Evolutionary conservation across 2,329 filamentous ascomycete species (phyloP).

Genomic region (Penicillium sp.): DNA sequence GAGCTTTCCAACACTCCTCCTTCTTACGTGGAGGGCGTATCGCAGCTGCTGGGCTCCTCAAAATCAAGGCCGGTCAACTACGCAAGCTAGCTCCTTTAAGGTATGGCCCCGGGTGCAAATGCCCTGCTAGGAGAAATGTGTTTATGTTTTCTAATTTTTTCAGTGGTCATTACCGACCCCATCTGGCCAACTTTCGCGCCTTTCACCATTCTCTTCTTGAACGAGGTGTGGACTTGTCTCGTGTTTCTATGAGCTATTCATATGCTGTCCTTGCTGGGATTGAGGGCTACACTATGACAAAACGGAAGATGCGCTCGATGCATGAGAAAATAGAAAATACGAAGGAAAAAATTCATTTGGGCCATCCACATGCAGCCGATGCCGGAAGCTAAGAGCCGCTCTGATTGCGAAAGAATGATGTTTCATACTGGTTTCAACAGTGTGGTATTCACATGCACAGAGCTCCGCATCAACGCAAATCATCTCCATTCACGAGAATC

Average conservation of each 20-base stretch:
- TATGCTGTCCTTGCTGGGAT: conserved; percentile 81
- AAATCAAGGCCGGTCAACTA: conserved; percentile 77
- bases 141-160: conserved; percentile 43
- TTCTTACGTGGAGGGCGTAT: conserved; percentile 83
- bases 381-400: background rate
- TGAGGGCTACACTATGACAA: conserved; percentile 72
- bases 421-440: background rate
- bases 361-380: background rate
- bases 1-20: conserved; percentile 86
- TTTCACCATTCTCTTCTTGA: conserved; percentile 73
- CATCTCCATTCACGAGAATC: background rate
- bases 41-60: conserved; percentile 78
- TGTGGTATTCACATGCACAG: background rate
- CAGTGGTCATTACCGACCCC: conserved; percentile 81
- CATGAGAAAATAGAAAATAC: conserved; percentile 22
- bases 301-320: conserved; percentile 31
- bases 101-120: conserved; percentile 4
- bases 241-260: conserved; percentile 73
- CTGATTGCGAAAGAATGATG: background rate
- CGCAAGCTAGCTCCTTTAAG: conserved; percentile 64
- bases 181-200: conserved; percentile 75
- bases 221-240: conserved; percentile 73
- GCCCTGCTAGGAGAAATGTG: no score
- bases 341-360: conserved; percentile 11
- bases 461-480: background rate